These are phyloP conservation scores for Cytauxzoon felis DNA, from an alignment of 169 alveolate species.

Conservation along the genomic window DNA sequence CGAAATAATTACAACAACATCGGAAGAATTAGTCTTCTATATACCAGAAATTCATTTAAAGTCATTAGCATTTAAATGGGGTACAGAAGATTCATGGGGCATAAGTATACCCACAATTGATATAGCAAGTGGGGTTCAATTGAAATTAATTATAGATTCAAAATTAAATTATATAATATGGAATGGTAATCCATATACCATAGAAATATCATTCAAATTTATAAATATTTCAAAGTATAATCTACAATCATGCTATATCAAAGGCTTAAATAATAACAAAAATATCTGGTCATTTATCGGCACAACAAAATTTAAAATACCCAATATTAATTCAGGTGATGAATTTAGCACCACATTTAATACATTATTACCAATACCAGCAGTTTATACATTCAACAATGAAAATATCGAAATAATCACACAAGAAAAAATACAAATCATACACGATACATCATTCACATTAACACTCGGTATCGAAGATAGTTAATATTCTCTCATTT, in stretches of 20 bases:
- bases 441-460: too few species aligned
- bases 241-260: slow-evolving; percentile 6
- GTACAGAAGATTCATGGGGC: slow-evolving; percentile 28
- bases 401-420: slow-evolving; percentile 2
- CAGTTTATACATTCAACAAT: slow-evolving; percentile 21
- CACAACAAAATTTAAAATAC: slow-evolving; percentile 10
- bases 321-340: slow-evolving; percentile 22
- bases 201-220: slow-evolving; percentile 4
- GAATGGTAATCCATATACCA: slow-evolving; percentile 20
- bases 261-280: too few species aligned
- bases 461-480: too few species aligned
- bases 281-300: slow-evolving; percentile 39
- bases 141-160: slow-evolving; percentile 9
- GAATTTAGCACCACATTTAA: slow-evolving; percentile 9
- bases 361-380: slow-evolving; percentile 47
- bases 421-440: too few species aligned
- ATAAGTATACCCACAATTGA: neutral
- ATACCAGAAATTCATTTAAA: too few species aligned
- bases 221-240: slow-evolving; percentile 25
- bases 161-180: neutral
- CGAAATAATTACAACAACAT: too few species aligned
- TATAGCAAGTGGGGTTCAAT: slow-evolving; percentile 4
- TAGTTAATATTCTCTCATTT: too few species aligned
- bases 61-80: too few species aligned
- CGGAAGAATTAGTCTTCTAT: too few species aligned